These are phyloP conservation scores for Vaccinium macrocarpon DNA, from an alignment of 148 eudicot genomes.

Conservation along the genomic window DNA sequence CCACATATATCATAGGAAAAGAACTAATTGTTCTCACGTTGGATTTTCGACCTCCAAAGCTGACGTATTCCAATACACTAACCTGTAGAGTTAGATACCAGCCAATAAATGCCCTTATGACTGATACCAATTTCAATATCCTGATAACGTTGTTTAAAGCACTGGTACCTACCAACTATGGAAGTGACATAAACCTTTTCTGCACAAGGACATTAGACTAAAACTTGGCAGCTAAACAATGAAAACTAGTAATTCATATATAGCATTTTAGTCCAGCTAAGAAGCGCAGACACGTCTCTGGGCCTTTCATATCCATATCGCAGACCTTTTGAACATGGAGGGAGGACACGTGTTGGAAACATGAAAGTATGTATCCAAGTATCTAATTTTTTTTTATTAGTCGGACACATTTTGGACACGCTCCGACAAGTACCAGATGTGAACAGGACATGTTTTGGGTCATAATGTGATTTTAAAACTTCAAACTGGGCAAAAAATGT, in stretches of 20 bases:
- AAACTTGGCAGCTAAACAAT: not conserved
- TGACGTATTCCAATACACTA: not conserved
- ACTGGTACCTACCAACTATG: constrained; percentile 2
- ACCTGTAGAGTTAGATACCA: not conserved
- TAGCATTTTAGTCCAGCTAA: constrained; percentile 7
- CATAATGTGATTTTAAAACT: not conserved
- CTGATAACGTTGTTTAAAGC: not conserved
- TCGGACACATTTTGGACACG: not conserved
- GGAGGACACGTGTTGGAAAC: not conserved
- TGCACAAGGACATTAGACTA: not conserved
- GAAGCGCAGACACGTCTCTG: not conserved
- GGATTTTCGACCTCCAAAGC: not conserved
- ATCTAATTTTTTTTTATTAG: not conserved
- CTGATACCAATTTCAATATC: not conserved
- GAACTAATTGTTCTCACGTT: not conserved
- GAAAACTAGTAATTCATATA: not conserved
- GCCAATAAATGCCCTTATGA: not conserved
- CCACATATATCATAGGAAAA: not conserved
- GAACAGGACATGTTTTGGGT: not conserved
- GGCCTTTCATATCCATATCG: not conserved
- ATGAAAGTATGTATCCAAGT: not conserved
- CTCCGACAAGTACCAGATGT: not conserved
- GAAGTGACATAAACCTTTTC: not conserved
- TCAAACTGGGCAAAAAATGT: not conserved
- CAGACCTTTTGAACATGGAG: not conserved